Percentiles rank a stretch among this genome's conserved stretches.
These are phyloP conservation scores for Hypoxylon cercidicola DNA, from an alignment of 495 filamentous ascomycete genomes.

Conservation along the genomic window DNA sequence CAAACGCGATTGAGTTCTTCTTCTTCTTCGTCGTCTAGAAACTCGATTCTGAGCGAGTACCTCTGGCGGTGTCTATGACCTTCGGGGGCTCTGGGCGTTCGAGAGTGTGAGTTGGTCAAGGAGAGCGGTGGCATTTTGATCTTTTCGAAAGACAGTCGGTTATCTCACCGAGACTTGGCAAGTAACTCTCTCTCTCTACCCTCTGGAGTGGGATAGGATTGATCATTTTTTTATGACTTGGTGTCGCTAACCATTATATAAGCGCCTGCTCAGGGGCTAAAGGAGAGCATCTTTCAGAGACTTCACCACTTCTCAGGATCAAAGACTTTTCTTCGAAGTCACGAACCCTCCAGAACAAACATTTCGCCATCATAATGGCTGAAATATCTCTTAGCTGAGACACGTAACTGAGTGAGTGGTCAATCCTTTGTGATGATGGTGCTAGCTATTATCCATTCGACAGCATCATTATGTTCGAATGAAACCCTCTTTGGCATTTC, in stretches of 20 bases:
- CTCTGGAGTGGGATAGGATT: too few relatives aligned
- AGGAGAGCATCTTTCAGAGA: neutral
- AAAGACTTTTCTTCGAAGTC: neutral
- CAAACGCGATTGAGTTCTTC: neutral
- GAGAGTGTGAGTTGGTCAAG: neutral
- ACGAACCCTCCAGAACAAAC: constrained; percentile 3
- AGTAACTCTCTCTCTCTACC: too few relatives aligned
- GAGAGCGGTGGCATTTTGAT: constrained; percentile 14
- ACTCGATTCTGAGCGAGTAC: constrained; percentile 28
- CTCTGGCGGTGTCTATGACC: constrained; percentile 15
- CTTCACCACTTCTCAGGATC: neutral
- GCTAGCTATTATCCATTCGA: too few relatives aligned
- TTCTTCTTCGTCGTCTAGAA: constrained; percentile 22
- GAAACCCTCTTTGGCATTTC: neutral
- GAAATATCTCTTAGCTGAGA: neutral
- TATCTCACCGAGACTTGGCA: neutral
- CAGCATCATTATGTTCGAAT: neutral
- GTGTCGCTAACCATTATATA: too few relatives aligned
- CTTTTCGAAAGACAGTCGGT: neutral
- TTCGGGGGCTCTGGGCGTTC: constrained; percentile 1
- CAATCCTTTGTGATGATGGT: constrained; percentile 1
- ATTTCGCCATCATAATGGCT: neutral
- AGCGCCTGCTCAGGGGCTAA: too few relatives aligned
- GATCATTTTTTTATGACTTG: too few relatives aligned
- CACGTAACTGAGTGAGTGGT: neutral